Evolutionary conservation across 75 land plant genomes (phyloP), one percentile per base, ranked within the genome.

Genomic region (Ceratopteris richardii): DNA sequence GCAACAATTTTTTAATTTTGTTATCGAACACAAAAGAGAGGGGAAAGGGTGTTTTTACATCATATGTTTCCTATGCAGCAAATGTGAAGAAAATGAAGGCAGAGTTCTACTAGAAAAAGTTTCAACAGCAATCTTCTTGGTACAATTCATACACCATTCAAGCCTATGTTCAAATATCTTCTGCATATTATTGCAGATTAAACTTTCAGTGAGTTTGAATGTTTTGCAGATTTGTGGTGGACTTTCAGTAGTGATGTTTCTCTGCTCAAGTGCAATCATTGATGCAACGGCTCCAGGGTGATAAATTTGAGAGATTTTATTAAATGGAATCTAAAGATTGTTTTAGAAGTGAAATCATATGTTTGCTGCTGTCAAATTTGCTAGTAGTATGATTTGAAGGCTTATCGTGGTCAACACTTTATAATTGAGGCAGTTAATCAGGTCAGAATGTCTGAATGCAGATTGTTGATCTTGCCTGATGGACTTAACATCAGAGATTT

Each of bases 401-500:
- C n/a, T n/a, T n/a, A n/a, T n/a, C n/a, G n/a, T n/a, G n/a, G n/a
- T n/a, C n/a, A n/a, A n/a, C n/a, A n/a, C n/a, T n/a, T n/a, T n/a
- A n/a, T n/a, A n/a, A n/a, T n/a, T n/a, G n/a, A n/a, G n/a, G n/a
- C n/a, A n/a, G n/a, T n/a, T n/a, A n/a, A n/a, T n/a, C n/a, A n/a
- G n/a, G n/a, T n/a, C n/a, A 33, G 37, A 4, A 9, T 33, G 14
- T 46, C 17, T 46, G 50, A 21, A 21, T 46, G 50, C 50, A 46
- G 50, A 3, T 31, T 57, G 14, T 50, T 47, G 63, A 60, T 57
- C 40, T 40, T 24, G 18, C 13, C 54, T 30, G 44, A 50, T 51
- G 70, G 70, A 16, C 19, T 51, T 52, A 51, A 59, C 63, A 59
- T 63, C 1, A 59, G 70, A 59, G 25, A 60, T 57, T 50, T 67